phyloP scores from a whole-genome alignment of 495 filamentous ascomycete genomes.

The Podospora sp. region DNA sequence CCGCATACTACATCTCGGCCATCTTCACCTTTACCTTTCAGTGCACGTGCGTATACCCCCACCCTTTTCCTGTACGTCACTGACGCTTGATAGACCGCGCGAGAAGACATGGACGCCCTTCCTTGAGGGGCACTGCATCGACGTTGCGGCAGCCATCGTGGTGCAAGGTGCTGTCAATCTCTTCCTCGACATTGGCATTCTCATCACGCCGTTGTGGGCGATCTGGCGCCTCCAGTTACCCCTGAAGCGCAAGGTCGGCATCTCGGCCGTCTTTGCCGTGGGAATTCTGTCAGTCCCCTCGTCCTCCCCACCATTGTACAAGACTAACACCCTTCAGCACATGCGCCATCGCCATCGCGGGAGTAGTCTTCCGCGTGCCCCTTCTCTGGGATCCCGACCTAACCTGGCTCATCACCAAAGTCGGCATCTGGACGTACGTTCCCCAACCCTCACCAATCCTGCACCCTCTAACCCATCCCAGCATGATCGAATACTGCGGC shows the following conservation, averaged over 20 bases:
- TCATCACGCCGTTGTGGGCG: conserved; percentile 34
- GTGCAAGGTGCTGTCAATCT: conserved; percentile 32
- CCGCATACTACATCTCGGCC: conserved; percentile 28
- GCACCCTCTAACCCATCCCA: background rate
- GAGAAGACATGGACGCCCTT: conserved; percentile 33
- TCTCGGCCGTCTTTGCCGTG: conserved; percentile 38
- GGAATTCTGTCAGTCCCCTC: conserved; percentile 31
- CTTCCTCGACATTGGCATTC: conserved; percentile 35
- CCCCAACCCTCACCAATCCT: too few relatives aligned
- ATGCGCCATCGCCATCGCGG: conserved; percentile 33
- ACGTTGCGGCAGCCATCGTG: conserved; percentile 28
- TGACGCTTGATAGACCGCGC: conserved; percentile 15
- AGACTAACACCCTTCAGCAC: conserved; percentile 22
- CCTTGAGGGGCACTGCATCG: conserved; percentile 34
- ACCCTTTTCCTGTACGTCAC: background rate
- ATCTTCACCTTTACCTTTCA: conserved; percentile 37
- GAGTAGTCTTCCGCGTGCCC: conserved; percentile 32
- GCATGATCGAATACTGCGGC: conserved; percentile 40
- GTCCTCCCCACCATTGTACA: background rate
- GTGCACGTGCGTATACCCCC: conserved; percentile 14
- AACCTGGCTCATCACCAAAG: conserved; percentile 34
- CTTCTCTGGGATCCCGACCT: conserved; percentile 30
- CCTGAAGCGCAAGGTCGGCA: conserved; percentile 36
- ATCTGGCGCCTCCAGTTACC: conserved; percentile 36
- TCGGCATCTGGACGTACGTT: conserved; percentile 37